A percentile compares a stretch with the other conserved stretches of the same genome.
These are phyloP conservation scores for Trichoderma sp. DNA, from an alignment of 2,329 filamentous ascomycete species.

Conservation along the genomic window DNA sequence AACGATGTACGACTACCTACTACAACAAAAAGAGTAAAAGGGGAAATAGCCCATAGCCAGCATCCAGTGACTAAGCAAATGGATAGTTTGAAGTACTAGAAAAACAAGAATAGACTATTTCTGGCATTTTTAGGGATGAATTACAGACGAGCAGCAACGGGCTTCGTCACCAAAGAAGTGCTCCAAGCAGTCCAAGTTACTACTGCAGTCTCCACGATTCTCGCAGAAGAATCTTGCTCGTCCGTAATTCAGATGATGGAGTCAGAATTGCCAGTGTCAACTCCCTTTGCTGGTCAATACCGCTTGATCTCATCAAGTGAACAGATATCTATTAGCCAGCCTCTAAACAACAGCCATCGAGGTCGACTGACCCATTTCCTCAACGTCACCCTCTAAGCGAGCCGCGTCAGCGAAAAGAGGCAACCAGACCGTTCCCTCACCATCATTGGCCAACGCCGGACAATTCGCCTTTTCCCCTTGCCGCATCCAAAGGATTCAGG, in stretches of 20 bases:
- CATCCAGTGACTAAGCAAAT: not conserved
- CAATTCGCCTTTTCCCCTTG: not conserved
- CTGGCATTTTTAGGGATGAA: not conserved
- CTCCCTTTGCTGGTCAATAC: too few relatives aligned
- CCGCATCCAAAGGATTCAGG: not conserved
- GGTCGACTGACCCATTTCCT: too few relatives aligned
- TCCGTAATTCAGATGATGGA: too few relatives aligned
- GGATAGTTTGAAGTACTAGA: not conserved
- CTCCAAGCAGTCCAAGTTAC: not conserved
- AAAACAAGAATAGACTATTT: not conserved
- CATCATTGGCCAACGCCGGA: conserved; percentile 10
- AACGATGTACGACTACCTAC: not conserved
- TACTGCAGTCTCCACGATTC: not conserved
- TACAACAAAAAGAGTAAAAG: conserved; percentile 13
- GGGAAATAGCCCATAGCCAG: not conserved
- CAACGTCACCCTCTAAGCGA: conserved; percentile 15
- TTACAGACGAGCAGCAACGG: not conserved
- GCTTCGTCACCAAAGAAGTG: not conserved
- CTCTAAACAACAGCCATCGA: too few relatives aligned
- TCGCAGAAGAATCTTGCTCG: too few relatives aligned
- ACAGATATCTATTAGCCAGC: too few relatives aligned
- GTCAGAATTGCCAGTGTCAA: not conserved
- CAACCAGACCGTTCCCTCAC: not conserved
- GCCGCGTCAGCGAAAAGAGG: conserved; percentile 17
- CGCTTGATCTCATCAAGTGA: too few relatives aligned